These are phyloP conservation scores for Colletotrichum aenigma DNA, from an alignment of 2,329 filamentous ascomycete species.

Conservation along the genomic window DNA sequence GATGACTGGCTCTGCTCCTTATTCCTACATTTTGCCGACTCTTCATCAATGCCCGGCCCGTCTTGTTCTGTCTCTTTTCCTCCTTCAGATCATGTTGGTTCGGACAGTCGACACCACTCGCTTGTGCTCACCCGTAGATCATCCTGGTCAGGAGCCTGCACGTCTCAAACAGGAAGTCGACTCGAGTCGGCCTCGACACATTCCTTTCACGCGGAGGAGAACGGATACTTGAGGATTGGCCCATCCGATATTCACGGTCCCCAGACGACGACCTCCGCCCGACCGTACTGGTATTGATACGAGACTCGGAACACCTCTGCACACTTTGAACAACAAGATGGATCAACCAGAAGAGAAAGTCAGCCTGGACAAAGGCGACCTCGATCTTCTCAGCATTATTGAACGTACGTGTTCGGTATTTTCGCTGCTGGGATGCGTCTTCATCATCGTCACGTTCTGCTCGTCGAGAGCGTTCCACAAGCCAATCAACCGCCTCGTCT, in stretches of 20 bases:
- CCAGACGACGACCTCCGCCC: not conserved
- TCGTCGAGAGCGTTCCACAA: conserved; percentile 76
- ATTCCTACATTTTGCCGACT: not conserved
- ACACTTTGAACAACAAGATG: not conserved
- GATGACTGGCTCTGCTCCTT: not conserved
- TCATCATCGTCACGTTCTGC: conserved; percentile 75
- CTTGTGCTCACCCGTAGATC: not conserved
- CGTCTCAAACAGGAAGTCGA: not conserved
- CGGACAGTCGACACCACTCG: not conserved
- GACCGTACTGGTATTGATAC: not conserved
- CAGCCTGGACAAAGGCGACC: conserved; percentile 34
- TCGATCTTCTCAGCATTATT: conserved; percentile 62
- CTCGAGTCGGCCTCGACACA: not conserved
- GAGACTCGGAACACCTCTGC: not conserved
- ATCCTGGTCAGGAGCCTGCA: conserved; percentile 4
- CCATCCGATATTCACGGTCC: not conserved
- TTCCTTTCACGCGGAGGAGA: not conserved
- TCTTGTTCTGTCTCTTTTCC: not conserved
- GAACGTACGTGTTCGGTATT: conserved; percentile 73
- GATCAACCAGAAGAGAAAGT: not conserved
- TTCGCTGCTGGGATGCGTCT: conserved; percentile 71
- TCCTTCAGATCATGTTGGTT: not conserved
- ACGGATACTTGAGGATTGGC: not conserved
- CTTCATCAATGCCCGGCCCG: not conserved
- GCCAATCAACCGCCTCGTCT: conserved; percentile 85